Percentiles rank a stretch among this genome's conserved stretches.
These are phyloP conservation scores for Tremella fuciformis DNA, from an alignment of 768 basidiomycete genomes.

Conservation along the genomic window DNA sequence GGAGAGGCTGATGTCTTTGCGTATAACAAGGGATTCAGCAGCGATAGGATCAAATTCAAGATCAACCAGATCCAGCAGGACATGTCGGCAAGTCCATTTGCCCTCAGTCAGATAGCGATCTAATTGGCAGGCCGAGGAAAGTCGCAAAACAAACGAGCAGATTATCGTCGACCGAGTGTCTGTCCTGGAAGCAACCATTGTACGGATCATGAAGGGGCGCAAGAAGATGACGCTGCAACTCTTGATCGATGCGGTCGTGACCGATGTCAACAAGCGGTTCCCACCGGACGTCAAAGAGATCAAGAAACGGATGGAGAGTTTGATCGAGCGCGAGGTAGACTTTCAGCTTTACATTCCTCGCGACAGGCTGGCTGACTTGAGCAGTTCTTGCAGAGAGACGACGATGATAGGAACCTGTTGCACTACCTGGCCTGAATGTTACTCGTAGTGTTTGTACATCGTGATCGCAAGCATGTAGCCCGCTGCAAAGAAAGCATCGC, in stretches of 20 bases:
- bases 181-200: constrained; percentile 89
- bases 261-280: constrained; percentile 84
- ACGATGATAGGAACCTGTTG: constrained; percentile 67
- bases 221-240: constrained; percentile 78
- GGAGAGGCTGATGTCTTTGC: constrained; percentile 69
- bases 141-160: constrained; percentile 70
- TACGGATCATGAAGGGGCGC: constrained; percentile 88
- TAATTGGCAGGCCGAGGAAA: constrained; percentile 65
- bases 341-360: constrained; percentile 1
- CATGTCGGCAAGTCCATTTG: constrained; percentile 57
- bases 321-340: constrained; percentile 66
- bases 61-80: constrained; percentile 96
- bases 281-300: constrained; percentile 77
- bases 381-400: constrained; percentile 75
- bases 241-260: constrained; percentile 76
- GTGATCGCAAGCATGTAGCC: constrained; percentile 12
- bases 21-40: constrained; percentile 79
- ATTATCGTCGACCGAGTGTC: constrained; percentile 84
- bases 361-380: constrained; percentile 22
- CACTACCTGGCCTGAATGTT: constrained; percentile 67
- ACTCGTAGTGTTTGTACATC: no score
- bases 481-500: not conserved
- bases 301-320: constrained; percentile 74
- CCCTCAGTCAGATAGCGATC: not conserved
- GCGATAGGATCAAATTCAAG: constrained; percentile 73